Base-by-base conservation (phyloP, 1,284 basidiomycete genomes). In the Nidula niveotomentosa region DNA sequence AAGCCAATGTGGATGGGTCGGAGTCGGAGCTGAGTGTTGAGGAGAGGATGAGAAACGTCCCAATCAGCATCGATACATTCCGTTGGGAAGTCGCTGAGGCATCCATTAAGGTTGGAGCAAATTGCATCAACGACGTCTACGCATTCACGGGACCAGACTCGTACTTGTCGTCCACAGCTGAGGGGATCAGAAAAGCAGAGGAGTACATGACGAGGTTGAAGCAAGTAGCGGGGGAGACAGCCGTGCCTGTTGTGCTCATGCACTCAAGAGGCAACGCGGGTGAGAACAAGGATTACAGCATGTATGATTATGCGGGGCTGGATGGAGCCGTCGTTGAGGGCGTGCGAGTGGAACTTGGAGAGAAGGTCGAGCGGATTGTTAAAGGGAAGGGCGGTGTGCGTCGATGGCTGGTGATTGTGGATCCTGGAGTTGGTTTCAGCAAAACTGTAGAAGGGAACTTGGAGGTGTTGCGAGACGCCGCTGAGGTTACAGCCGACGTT, bases 391-490 rank as follows among this genome's bases (percentile, higher is more conserved):
- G 87, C 2, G 94, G 95, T 7, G 75, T 99, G 4, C 80, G 91
- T 53, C 73, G 93, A 35, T 99, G 96, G 96, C 83, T 94, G 60
- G 86, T 98, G 54, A 82, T 98, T 51, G 79, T 93, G 10, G 97
- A 98, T 72, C 94, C 96, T 0, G 96, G 97, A 0, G 77, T 99
- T 51, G 96, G 97, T 6, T 99, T 98, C 68, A 96, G 96, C 67
- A 99, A 99, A 72, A 83, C 86, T 0, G 69, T 88, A 1, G 77
- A 86, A 17, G 93, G 84, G 2, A 96, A 97, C 70, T 62, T 96
- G 23, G 76, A 79, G 55, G 66, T 97, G 4, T 70, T 97, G 49
- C 77, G 85, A 6, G 63, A 80, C 37, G 77, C 88, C 1, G 62
- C 72, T 0, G 63, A 67, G 15, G 66, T 93, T 36, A 47, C 18